phyloP scores from a whole-genome alignment of 2,329 filamentous ascomycete genomes.

The Microsporum audouinii region DNA sequence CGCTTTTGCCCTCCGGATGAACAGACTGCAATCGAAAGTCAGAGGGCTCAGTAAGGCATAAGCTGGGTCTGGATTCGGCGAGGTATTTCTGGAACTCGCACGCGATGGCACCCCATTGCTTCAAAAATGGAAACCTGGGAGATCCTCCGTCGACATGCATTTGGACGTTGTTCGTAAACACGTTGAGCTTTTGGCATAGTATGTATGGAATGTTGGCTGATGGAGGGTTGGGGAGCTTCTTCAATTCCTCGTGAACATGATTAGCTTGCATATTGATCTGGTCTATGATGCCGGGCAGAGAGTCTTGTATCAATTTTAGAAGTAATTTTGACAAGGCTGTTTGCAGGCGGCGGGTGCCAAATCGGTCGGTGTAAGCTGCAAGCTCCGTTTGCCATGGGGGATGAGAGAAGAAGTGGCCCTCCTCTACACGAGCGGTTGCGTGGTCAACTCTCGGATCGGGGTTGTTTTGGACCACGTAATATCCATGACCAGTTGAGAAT shows the following conservation, averaged over 20 bases:
- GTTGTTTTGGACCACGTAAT: slow-evolving; percentile 60
- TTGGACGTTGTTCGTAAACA: slow-evolving; percentile 46
- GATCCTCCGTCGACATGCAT: slow-evolving; percentile 43
- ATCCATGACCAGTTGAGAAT: slow-evolving; percentile 59
- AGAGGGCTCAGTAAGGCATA: slow-evolving; percentile 22
- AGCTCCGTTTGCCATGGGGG: slow-evolving; percentile 39
- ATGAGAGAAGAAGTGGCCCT: slow-evolving; percentile 40
- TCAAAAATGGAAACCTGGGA: slow-evolving; percentile 31
- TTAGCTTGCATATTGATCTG: slow-evolving; percentile 39
- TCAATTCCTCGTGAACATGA: slow-evolving; percentile 45
- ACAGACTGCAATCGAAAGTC: background rate
- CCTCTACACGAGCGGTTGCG: slow-evolving; percentile 37
- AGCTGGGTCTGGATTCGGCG: slow-evolving; percentile 33
- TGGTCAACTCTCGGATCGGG: slow-evolving; percentile 37
- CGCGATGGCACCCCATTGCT: slow-evolving; percentile 36
- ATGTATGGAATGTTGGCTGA: slow-evolving; percentile 52
- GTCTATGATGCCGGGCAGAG: slow-evolving; percentile 24
- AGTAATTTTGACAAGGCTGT: slow-evolving; percentile 38
- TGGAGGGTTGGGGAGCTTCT: slow-evolving; percentile 54
- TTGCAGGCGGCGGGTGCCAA: slow-evolving; percentile 44
- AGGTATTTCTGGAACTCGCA: slow-evolving; percentile 42
- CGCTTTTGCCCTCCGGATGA: background rate
- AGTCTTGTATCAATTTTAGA: slow-evolving; percentile 36
- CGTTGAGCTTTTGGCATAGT: slow-evolving; percentile 48
- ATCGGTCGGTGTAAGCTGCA: slow-evolving; percentile 30